Evolutionary conservation across 768 basidiomycete species (phyloP), one percentile per base, ranked within the genome.

Genomic region (Trametes coccinea): DNA sequence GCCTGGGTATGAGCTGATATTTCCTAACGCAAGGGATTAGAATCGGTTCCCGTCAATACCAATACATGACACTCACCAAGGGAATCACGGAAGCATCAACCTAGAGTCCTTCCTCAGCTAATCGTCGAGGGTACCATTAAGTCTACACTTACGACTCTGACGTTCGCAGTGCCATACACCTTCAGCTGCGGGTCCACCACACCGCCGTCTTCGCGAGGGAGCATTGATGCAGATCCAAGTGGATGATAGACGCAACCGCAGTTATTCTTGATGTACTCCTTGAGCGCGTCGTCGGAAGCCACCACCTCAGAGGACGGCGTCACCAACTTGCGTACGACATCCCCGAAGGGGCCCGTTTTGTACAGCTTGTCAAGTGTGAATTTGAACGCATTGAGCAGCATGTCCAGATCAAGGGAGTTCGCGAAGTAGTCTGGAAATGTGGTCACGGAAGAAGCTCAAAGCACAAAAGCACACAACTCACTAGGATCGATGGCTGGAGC

Each of bases 401-500:
- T 48, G 16, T 61, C 53, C 1, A 61, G 39, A 27, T 61, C 59
- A 5, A 44, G 46, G 9, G 45, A 47, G 39, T 50, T 61, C 13
- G 45, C 37, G 39, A 61, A 49, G 40, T 55, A 61, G 53, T 54
- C 59, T 54, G 40, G 3, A 11, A 22, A 31, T 8, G 14, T 14
- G 29, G 29, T 14, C 9, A 10, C 11, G 53, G 16, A 4, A 22
- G 11, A 22, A 0, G 11, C n/a, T 2, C 13, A 9, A n/a, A 2
- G 8, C 2, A 2, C 4, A n/a, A 4, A 6, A 10, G 10, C n/a
- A 22, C 34, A n/a, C 34, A 9, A 43, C 43, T 10, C 50, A 61
- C 59, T 51, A 4, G 71, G 72, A 50, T 75, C 70, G 10, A 75
- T 69, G 37, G 62, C 63, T 2, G 71, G 70, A 7, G 65, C 63